Conservation (phyloP, 805 yeast genomes). For the Saccharomycopsis fermentans region DNA sequence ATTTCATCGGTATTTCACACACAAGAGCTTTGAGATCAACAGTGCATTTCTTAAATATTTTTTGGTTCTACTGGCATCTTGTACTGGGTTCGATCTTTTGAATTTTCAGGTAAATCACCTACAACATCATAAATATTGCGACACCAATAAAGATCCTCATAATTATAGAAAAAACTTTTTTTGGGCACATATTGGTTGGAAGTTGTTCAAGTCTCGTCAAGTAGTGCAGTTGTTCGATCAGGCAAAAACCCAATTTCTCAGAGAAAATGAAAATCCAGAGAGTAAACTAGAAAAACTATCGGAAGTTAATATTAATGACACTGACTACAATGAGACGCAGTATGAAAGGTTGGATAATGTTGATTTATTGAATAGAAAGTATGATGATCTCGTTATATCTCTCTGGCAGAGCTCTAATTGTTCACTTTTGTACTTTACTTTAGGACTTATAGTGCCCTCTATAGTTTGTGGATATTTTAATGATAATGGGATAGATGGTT, state of each 20-base stretch:
- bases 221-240: constrained; percentile 1
- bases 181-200: constrained; percentile 87
- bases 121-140: constrained; percentile 74
- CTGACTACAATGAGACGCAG: not conserved
- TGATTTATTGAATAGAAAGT: constrained; percentile 43
- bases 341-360: not conserved
- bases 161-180: constrained; percentile 69
- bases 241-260: constrained; percentile 14
- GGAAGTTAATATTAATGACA: not conserved
- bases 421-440: constrained; percentile 37
- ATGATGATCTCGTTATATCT: constrained; percentile 28
- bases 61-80: not conserved
- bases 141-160: constrained; percentile 84
- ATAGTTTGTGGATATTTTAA: constrained; percentile 54
- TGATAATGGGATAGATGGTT: constrained; percentile 40
- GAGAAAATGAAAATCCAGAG: constrained; percentile 8
- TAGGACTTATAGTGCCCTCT: constrained; percentile 55
- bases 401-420: constrained; percentile 66
- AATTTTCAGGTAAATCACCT: not conserved
- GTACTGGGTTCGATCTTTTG: not conserved
- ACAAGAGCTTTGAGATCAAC: not conserved
- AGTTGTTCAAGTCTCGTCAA: constrained; percentile 36
- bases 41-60: not conserved
- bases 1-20: not conserved
- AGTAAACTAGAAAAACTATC: not conserved